phyloP scores from a whole-genome alignment of 306 rosid genomes.

The Nissolia schottii region DNA sequence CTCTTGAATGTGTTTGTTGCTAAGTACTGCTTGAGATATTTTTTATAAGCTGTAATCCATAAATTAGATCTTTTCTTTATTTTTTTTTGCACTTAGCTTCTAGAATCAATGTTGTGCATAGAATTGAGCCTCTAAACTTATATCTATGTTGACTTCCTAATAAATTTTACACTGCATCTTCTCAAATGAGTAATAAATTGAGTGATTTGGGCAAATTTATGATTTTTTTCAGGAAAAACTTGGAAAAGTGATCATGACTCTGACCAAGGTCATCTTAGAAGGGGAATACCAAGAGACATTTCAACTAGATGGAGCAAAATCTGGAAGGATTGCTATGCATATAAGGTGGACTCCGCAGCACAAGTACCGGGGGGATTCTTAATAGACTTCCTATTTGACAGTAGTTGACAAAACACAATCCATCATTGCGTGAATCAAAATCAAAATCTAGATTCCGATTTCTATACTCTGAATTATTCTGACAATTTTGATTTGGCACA shows the following conservation, averaged over 20 bases:
- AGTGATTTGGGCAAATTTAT: background rate
- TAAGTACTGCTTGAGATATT: background rate
- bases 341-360: slow-evolving; percentile 73
- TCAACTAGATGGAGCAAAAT: slow-evolving; percentile 57
- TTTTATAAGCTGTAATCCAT: background rate
- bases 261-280: slow-evolving; percentile 67
- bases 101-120: background rate
- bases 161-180: slow-evolving; percentile 3
- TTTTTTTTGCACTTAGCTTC: background rate
- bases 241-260: slow-evolving; percentile 73
- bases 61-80: too few relatives aligned
- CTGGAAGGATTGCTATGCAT: slow-evolving; percentile 57
- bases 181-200: background rate
- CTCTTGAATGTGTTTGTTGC: background rate
- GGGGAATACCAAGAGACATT: slow-evolving; percentile 61
- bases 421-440: background rate
- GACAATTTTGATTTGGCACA: background rate
- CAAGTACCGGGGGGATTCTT: slow-evolving; percentile 49
- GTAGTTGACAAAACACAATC: background rate
- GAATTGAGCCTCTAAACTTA: background rate
- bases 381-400: background rate
- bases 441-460: background rate
- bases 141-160: background rate
- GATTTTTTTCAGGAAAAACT: slow-evolving; percentile 59
- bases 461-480: background rate